These are phyloP conservation scores for Spiraea crenata DNA, from an alignment of 331 rosid genomes.

Conservation along the genomic window DNA sequence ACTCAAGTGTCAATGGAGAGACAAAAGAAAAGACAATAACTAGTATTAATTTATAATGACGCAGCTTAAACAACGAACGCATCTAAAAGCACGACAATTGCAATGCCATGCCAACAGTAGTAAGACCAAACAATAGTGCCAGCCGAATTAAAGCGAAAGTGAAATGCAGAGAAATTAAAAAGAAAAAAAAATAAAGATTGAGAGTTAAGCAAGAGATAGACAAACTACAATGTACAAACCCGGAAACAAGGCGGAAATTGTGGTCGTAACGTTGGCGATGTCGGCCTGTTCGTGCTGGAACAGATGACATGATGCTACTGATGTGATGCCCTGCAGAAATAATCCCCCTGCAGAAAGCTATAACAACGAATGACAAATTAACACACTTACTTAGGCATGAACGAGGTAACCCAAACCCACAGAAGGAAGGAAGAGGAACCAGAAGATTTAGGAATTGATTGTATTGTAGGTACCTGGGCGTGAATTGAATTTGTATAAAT, in stretches of 20 bases:
- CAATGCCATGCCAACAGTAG: background rate
- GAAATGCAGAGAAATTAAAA: background rate
- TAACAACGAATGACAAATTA: too few relatives aligned
- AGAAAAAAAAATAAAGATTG: background rate
- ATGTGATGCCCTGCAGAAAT: background rate
- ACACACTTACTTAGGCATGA: too few relatives aligned
- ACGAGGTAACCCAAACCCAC: too few relatives aligned
- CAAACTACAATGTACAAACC: slow-evolving; percentile 38
- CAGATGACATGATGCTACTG: slow-evolving; percentile 41
- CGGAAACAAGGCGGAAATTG: slow-evolving; percentile 78
- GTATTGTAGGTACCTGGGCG: too few relatives aligned
- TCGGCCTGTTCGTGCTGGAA: slow-evolving; percentile 64
- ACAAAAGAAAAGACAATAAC: background rate
- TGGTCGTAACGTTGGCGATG: slow-evolving; percentile 72
- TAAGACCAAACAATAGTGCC: background rate
- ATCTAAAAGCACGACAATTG: background rate
- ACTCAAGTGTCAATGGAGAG: background rate
- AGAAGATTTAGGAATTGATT: too few relatives aligned
- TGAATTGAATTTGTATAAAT: too few relatives aligned
- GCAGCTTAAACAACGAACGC: background rate
- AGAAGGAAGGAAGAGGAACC: too few relatives aligned
- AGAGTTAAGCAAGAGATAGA: background rate
- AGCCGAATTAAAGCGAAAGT: background rate
- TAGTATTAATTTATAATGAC: background rate
- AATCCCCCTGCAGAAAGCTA: slow-evolving; percentile 7